Base-by-base conservation (phyloP, 2,329 filamentous ascomycete genomes). In the Penicillium sp. region DNA sequence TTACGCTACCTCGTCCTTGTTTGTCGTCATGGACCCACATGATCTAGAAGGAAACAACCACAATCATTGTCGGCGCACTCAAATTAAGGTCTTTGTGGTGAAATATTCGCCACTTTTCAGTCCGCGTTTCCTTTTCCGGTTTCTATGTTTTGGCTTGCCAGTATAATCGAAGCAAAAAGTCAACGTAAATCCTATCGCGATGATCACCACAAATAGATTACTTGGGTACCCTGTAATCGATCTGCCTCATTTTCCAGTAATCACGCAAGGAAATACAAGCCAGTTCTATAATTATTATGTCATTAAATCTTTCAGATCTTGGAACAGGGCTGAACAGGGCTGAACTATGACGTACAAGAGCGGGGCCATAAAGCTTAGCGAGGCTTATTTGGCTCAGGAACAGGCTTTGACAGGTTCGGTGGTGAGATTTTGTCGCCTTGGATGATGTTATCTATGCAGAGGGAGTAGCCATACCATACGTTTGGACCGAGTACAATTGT, bases 361-460 rank as follows among this genome's bases (percentile, higher is more conserved):
- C 53, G n/a, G 13, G 44, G 53, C 53, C 42, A 26, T 37, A 60
- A 63, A 63, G 61, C 61, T 63, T 63, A 63, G 58, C 61, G 35
- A 57, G 24, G 60, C 60, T 62, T 62, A 56, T 49, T 60, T 49
- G 19, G 24, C n/a, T 15, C 15, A 19, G 8, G 30, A 8, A 51
- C 45, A 26, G n/a, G 22, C 13, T 6, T 47, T 24, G 44, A 26
- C 10, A 26, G 44, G 3, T 8, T 47, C 13, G 2, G 10, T 4
- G 9, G 30, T 2, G 30, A 33, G 30, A 12, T 33, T 33, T 33
- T 33, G 10, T 33, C 30, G 10, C 30, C 8, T 33, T 33, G 30
- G 30, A 33, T 33, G 28, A 28, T 28, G 28, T 26, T 26, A n/a
- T 26, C 26, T 5, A 26, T 26, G n/a, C 28, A 1, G 3, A 28